phyloP scores from a whole-genome alignment of 176 grass and related monocot genomes.

The Pharus latifolius region DNA sequence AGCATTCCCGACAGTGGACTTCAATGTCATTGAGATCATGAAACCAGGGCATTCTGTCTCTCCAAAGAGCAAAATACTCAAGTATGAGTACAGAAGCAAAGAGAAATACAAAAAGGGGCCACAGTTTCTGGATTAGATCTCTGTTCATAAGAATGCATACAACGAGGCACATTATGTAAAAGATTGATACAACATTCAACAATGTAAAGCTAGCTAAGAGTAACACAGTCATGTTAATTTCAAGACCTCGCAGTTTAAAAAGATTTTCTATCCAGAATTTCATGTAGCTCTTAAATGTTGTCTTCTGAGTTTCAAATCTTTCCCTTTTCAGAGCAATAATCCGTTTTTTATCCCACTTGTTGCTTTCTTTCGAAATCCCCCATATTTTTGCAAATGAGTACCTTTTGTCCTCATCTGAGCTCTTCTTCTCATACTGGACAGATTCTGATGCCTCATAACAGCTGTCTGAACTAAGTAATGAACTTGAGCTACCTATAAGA shows the following conservation, averaged over 20 bases:
- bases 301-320: conserved; percentile 85
- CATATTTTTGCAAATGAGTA: conserved; percentile 72
- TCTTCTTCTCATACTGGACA: conserved; percentile 8
- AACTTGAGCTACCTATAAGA: conserved; percentile 33
- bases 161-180: conserved; percentile 79
- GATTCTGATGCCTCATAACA: conserved; percentile 36
- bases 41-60: conserved; percentile 47
- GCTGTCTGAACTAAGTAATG: conserved; percentile 21
- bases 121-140: conserved; percentile 73
- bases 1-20: conserved; percentile 79
- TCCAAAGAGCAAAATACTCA: conserved; percentile 90
- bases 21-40: conserved; percentile 30
- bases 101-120: conserved; percentile 85
- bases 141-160: conserved; percentile 85
- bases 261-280: conserved; percentile 98
- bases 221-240: conserved; percentile 94
- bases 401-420: conserved; percentile 40
- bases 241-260: conserved; percentile 86
- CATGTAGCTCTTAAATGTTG: conserved; percentile 67
- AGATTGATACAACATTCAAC: conserved; percentile 79
- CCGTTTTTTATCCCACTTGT: conserved; percentile 87
- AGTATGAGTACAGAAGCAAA: conserved; percentile 76
- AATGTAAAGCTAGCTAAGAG: conserved; percentile 90
- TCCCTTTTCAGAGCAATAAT: conserved; percentile 72
- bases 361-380: conserved; percentile 88